phyloP scores from a whole-genome alignment of 495 filamentous ascomycete genomes.

The Xylona heveae region DNA sequence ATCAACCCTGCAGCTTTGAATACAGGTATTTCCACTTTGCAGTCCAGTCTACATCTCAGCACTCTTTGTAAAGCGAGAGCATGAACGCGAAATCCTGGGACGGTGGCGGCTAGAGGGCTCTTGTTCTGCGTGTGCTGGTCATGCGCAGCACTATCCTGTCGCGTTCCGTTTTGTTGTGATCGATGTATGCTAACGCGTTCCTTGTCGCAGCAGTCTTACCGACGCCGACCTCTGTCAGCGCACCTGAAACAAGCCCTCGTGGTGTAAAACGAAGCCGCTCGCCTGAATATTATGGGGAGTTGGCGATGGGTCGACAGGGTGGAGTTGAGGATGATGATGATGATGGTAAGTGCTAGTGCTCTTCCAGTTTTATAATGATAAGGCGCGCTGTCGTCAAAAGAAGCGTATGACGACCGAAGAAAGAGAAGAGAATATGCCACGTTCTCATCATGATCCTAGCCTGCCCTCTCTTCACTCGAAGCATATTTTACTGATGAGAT shows the following conservation, averaged over 20 bases:
- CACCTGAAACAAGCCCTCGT: constrained; percentile 36
- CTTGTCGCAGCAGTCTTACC: constrained; percentile 24
- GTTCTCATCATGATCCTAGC: too few relatives aligned
- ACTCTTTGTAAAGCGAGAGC: neutral
- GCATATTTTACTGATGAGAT: too few relatives aligned
- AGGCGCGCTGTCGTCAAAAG: constrained; percentile 2
- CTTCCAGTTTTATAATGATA: constrained; percentile 2
- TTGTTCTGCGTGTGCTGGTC: too few relatives aligned
- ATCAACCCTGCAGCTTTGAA: constrained; percentile 63
- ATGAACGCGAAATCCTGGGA: too few relatives aligned
- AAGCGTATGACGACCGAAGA: too few relatives aligned
- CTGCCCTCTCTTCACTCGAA: too few relatives aligned
- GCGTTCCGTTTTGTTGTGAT: too few relatives aligned
- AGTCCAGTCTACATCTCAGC: neutral
- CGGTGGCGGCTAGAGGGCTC: too few relatives aligned
- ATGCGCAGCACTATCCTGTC: too few relatives aligned
- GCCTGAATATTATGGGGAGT: constrained; percentile 52
- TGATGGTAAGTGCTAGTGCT: constrained; percentile 63
- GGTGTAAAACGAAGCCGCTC: constrained; percentile 89
- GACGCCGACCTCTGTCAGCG: constrained; percentile 22
- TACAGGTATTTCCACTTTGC: constrained; percentile 24
- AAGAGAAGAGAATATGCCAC: too few relatives aligned
- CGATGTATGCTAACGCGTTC: too few relatives aligned
- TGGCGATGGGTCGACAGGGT: constrained; percentile 29
- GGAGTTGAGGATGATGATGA: constrained; percentile 60